Conservation (phyloP, 1,284 basidiomycete genomes). For the Melampsora larici-populina region DNA sequence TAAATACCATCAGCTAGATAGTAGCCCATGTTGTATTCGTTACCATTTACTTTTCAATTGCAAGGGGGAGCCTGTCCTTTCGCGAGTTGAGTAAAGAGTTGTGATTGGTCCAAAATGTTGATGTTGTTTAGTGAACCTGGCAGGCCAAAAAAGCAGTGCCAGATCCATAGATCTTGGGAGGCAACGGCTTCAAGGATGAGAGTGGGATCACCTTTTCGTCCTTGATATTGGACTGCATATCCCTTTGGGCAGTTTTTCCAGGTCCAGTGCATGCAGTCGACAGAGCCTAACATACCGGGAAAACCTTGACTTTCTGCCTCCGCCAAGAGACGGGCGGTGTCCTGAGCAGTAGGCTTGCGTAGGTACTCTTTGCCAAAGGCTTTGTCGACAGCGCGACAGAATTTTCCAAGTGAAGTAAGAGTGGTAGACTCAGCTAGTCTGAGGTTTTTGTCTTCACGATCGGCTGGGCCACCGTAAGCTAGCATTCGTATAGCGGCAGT, state of each 20-base stretch:
- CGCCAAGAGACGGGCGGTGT: not conserved
- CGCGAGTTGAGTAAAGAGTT: constrained; percentile 1
- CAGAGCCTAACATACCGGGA: constrained; percentile 6
- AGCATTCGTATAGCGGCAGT: not conserved
- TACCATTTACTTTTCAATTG: not conserved
- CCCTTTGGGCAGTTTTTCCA: constrained; percentile 24
- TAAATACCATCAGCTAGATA: constrained; percentile 16
- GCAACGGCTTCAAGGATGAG: constrained; percentile 15
- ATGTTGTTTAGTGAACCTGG: not conserved
- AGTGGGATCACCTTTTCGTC: constrained; percentile 2
- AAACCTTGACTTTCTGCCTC: not conserved
- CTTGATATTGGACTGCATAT: constrained; percentile 9
- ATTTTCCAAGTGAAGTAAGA: not conserved
- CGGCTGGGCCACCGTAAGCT: not conserved
- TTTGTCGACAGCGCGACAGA: not conserved
- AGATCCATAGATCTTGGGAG: constrained; percentile 14
- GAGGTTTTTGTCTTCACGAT: not conserved
- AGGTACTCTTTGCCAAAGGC: constrained; percentile 12
- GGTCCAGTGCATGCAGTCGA: constrained; percentile 17
- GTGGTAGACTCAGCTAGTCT: not conserved
- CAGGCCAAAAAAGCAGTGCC: not conserved
- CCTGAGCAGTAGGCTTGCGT: not conserved
- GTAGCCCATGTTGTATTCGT: not conserved
- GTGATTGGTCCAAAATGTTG: not conserved
- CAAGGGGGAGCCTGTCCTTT: not conserved